Evolutionary conservation across 768 basidiomycete species (phyloP), one percentile per base, ranked within the genome.

Genomic region (Pleurotus citrinopileatus): DNA sequence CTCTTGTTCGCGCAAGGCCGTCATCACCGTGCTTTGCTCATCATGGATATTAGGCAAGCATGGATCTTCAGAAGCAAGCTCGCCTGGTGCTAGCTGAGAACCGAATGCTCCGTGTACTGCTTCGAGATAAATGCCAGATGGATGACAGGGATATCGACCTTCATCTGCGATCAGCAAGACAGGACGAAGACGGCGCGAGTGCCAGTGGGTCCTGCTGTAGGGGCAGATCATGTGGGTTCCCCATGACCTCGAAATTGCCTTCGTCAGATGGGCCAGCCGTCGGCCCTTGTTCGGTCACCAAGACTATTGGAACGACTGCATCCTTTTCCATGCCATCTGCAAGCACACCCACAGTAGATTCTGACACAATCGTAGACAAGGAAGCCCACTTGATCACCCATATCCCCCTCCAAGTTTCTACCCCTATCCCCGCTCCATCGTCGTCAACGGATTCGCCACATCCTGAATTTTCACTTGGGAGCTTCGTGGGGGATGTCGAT

Each of bases 21-120:
- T n/a, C n/a, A n/a, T n/a, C n/a, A n/a, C n/a, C n/a, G n/a, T n/a
- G n/a, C n/a, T n/a, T n/a, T n/a, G n/a, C n/a, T n/a, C n/a, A n/a
- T n/a, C n/a, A n/a, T n/a, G n/a, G n/a, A n/a, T n/a, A n/a, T n/a
- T 51, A 51, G 48, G 48, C 48, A 37, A 51, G 8, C 23, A 13
- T 51, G 7, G 32, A 19, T 17, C 29, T 51, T 20, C 48, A 51
- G 34, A 34, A 51, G n/a, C 48, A 51, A 32, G 48, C 48, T 25
- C 48, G 48, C 17, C n/a, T 12, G 22, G 48, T 51, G 4, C 22
- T 51, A 4, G 48, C 17, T 1, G 48, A 51, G 48, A 51, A 51
- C n/a, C n/a, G 34, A 19, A n/a, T 9, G 9, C 23, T 51, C 12
- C 19, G 48, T 34, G 0, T 3, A 9, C 34, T 51, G 13, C 19